Conservation (phyloP, 768 basidiomycete genomes). For the Trametopsis cervina region DNA sequence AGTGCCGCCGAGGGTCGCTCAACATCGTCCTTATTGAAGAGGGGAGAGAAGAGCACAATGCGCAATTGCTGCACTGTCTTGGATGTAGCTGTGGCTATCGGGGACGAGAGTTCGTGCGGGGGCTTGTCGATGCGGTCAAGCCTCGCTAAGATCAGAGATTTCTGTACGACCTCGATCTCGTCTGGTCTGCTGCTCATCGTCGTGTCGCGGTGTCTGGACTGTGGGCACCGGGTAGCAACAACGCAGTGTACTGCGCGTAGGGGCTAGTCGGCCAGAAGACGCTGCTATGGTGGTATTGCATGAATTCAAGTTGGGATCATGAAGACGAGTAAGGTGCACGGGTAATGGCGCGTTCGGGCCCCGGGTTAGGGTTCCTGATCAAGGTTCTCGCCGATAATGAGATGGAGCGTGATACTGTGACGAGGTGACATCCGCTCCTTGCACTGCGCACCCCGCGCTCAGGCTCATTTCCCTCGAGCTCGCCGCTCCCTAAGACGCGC, state of each 20-base stretch:
- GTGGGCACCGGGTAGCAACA: slow-evolving; percentile 1
- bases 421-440: slow-evolving; percentile 4
- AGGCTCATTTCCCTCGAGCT: background rate
- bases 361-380: background rate
- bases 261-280: background rate
- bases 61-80: slow-evolving; percentile 43
- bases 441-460: background rate
- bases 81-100: slow-evolving; percentile 44
- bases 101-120: slow-evolving; percentile 49
- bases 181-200: background rate
- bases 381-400: slow-evolving; percentile 1
- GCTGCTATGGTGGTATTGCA: background rate
- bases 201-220: background rate
- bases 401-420: slow-evolving; percentile 3
- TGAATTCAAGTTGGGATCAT: too few species aligned
- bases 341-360: too few species aligned
- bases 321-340: too few species aligned
- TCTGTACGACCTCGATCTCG: slow-evolving; percentile 4
- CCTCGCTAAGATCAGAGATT: slow-evolving; percentile 4
- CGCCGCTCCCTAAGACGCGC: background rate
- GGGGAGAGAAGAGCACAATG: slow-evolving; percentile 58
- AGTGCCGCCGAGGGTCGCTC: slow-evolving; percentile 8
- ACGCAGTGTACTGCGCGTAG: background rate
- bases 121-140: slow-evolving; percentile 13
- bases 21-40: slow-evolving; percentile 36